Base-by-base conservation (phyloP, 2,329 filamentous ascomycete genomes). In the Beauveria varroae region DNA sequence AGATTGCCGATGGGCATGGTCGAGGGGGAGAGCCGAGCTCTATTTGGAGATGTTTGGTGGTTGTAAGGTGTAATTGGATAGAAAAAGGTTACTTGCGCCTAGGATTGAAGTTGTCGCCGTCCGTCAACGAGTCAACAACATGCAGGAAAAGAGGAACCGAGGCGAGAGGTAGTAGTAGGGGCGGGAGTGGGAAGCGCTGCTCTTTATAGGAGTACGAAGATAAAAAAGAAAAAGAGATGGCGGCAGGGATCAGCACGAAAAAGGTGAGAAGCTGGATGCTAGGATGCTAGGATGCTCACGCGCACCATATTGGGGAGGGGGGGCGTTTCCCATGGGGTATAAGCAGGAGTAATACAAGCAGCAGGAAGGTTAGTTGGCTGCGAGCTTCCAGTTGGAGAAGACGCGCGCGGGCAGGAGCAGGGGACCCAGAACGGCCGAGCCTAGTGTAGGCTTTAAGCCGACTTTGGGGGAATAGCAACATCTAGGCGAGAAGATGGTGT, bases 1-100 rank as follows among this genome's bases (percentile, higher is more conserved):
- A 73, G 69, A 64, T 74, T 74, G 64, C 70, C 70, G 58, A 71
- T 70, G 14, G 65, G 28, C 70, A 71, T 71, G 54, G 44, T 67
- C 63, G 44, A 22, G 30, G 37, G 3, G 24, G 4, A 34, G 30
- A 34, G 10, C 26, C 54, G 9, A 37, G n/a, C 54, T 57, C 54
- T 34, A n/a, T n/a, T 28, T 16, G 26, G 5, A 14, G 30, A 12
- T 34, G 30, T 30, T 30, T 30, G 9, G 9, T 3, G 28, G 28
- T 30, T 10, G 12, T 34, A 34, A 46, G 10, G 26, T 20, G 26
- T 22, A 22, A 16, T 56, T 12, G 22, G 37, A 16, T 30, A 40
- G 24, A n/a, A 34, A 20, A 18, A 24, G 24, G 16, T 49, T 8
- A 16, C 26, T 54, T 26, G 24, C 30, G 12, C 20, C 30, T 20